These are phyloP conservation scores for Fraxinus greggii DNA, from an alignment of 305 asterid species.

Conservation along the genomic window DNA sequence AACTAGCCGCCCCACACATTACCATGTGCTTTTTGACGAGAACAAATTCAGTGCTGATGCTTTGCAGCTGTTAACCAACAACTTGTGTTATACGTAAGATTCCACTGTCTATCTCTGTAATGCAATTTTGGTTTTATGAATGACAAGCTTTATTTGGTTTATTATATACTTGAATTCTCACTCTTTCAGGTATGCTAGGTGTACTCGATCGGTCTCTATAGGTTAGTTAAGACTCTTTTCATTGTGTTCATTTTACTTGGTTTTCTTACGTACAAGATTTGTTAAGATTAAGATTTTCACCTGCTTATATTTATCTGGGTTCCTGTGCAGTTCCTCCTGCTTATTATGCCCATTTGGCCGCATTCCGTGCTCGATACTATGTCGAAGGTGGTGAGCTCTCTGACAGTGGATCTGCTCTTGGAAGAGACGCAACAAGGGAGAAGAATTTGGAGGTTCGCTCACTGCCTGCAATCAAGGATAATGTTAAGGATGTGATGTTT, in stretches of 20 bases:
- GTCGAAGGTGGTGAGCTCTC: slow-evolving; percentile 41
- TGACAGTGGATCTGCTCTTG: slow-evolving; percentile 40
- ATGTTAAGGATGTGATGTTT: slow-evolving; percentile 72
- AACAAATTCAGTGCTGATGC: slow-evolving; percentile 66
- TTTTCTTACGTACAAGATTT: neutral
- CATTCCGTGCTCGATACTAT: slow-evolving; percentile 75
- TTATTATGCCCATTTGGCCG: slow-evolving; percentile 80
- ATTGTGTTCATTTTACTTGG: neutral
- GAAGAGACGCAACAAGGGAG: slow-evolving; percentile 39
- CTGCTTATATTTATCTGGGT: neutral
- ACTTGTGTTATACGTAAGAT: slow-evolving; percentile 68
- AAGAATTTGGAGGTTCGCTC: slow-evolving; percentile 24
- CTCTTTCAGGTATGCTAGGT: slow-evolving; percentile 63
- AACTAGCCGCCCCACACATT: slow-evolving; percentile 79
- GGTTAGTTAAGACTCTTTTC: slow-evolving; percentile 38
- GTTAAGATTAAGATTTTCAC: neutral
- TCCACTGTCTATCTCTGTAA: neutral
- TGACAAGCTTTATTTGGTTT: neutral
- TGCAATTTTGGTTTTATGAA: neutral
- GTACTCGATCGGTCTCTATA: slow-evolving; percentile 75
- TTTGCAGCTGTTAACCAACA: slow-evolving; percentile 55
- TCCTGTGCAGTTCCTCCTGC: slow-evolving; percentile 73
- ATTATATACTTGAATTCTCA: neutral
- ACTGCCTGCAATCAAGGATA: slow-evolving; percentile 47
- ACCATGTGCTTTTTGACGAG: slow-evolving; percentile 77